These are phyloP conservation scores for Jaminaea rosea DNA, from an alignment of 1,284 basidiomycete species.

Conservation along the genomic window DNA sequence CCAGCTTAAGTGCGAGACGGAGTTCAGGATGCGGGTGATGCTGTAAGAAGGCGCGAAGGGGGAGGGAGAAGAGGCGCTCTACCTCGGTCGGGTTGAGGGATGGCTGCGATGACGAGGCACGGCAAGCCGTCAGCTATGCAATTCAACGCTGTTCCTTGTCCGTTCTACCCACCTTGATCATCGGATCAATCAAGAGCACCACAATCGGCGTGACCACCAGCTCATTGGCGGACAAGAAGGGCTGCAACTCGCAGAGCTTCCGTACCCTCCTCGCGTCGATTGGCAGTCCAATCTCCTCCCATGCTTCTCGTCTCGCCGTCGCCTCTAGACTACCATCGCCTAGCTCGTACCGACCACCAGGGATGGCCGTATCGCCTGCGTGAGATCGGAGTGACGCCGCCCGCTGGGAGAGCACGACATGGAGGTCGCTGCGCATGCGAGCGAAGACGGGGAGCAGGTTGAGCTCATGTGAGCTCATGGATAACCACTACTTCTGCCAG, in stretches of 20 bases:
- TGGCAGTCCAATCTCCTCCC: constrained; percentile 32
- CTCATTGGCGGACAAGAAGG: constrained; percentile 41
- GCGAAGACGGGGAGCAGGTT: neutral
- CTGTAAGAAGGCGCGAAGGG: constrained; percentile 33
- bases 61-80: constrained; percentile 28
- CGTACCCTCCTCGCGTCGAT: constrained; percentile 20
- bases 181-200: constrained; percentile 24
- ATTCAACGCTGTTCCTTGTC: neutral
- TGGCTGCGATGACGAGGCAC: constrained; percentile 1
- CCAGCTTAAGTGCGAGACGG: constrained; percentile 14
- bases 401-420: constrained; percentile 36
- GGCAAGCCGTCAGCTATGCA: neutral
- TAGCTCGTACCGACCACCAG: constrained; percentile 38
- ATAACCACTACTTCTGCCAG: neutral
- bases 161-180: constrained; percentile 11
- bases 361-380: constrained; percentile 41
- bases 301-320: constrained; percentile 26
- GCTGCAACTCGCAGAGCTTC: constrained; percentile 32
- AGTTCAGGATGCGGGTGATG: constrained; percentile 21
- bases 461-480: neutral
- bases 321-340: constrained; percentile 30
- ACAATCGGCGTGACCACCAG: constrained; percentile 42
- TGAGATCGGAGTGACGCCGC: constrained; percentile 23
- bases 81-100: constrained; percentile 35
- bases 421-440: constrained; percentile 17